Base-by-base conservation (phyloP, 306 rosid species). In the Lathyrus aphaca region DNA sequence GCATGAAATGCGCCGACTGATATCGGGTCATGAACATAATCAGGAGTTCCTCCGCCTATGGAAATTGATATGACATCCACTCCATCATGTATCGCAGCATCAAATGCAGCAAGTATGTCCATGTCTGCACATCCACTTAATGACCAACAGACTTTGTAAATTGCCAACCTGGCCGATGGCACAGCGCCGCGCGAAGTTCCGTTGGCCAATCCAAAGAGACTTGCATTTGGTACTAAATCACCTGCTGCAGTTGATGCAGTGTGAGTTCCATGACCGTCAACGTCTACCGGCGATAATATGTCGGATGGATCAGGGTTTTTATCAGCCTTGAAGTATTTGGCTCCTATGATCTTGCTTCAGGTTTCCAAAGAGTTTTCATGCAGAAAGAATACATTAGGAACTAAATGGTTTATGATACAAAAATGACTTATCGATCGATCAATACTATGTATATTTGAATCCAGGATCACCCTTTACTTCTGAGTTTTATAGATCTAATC, bases 1-100 rank as follows among this genome's bases (percentile, higher is more conserved):
- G 97, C 99, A 58, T 71, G 96, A 74, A 91, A 94, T 5, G 96
- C 71, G 8, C 97, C 99, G 29, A 94, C 63, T 6, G 99, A 79
- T 62, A 91, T 86, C 0, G 85, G 21, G 64, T 94, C 97, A 0
- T 46, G 5, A 11, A 39, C 44, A 65, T 82, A 88, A 56, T 25
- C 72, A 0, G 56, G 11, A 12, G 3, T 7, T 0, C 86, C 95
- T 61, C 99, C 99, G 8, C 95, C 96, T 8, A 94, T 94, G 0
- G 99, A 94, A 58, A 91, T 66, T 0, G 99, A 94, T 73, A 94
- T 91, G 49, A 94, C 89, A 83, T 94, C 97, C 5, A 87, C 99
- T 2, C 99, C 99, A 55, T 94, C 99, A 1, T 84, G 81, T 45
- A 87, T 83, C 10, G 99, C 99, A 8, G 97, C 88, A 8, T 94